Percentiles rank a stretch among this genome's conserved stretches.
phyloP scores from a whole-genome alignment of 2,329 filamentous ascomycete species.

The Pseudogymnoascus sp. region DNA sequence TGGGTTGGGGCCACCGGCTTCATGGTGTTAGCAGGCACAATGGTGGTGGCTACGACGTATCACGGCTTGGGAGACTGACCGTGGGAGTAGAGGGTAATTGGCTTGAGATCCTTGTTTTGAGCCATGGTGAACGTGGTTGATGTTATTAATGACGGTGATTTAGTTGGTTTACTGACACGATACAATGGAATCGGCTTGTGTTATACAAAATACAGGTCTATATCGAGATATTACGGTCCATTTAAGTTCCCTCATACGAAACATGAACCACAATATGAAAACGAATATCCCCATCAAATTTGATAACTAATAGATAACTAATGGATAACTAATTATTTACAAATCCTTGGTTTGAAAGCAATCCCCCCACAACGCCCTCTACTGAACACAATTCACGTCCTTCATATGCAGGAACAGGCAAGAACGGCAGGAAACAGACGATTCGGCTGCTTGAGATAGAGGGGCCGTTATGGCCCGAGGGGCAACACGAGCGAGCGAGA shows the following conservation, averaged over 20 bases:
- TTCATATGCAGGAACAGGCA: not conserved
- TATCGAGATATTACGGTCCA: not conserved
- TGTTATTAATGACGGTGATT: not conserved
- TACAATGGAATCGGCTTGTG: not conserved
- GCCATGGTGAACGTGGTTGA: not conserved
- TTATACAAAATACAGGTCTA: not conserved
- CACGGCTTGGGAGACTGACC: not conserved
- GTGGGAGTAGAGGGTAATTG: conserved; percentile 9
- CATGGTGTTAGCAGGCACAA: not conserved
- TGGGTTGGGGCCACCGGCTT: not conserved
- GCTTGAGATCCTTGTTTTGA: conserved; percentile 7
- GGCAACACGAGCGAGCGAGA: not conserved
- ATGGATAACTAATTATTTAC: not conserved
- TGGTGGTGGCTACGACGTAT: not conserved
- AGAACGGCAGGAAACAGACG: not conserved
- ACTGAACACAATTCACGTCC: not conserved
- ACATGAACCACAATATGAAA: not conserved
- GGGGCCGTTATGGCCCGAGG: not conserved
- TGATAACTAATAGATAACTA: not conserved
- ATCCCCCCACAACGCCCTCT: not conserved
- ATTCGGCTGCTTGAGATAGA: not conserved
- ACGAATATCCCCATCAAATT: not conserved
- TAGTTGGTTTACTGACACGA: not conserved
- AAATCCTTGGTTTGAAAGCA: not conserved
- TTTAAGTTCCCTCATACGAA: not conserved